Evolutionary conservation across 495 filamentous ascomycete genomes (phyloP), one percentile per base, ranked within the genome.

Genomic region (Coniosporium apollinis): DNA sequence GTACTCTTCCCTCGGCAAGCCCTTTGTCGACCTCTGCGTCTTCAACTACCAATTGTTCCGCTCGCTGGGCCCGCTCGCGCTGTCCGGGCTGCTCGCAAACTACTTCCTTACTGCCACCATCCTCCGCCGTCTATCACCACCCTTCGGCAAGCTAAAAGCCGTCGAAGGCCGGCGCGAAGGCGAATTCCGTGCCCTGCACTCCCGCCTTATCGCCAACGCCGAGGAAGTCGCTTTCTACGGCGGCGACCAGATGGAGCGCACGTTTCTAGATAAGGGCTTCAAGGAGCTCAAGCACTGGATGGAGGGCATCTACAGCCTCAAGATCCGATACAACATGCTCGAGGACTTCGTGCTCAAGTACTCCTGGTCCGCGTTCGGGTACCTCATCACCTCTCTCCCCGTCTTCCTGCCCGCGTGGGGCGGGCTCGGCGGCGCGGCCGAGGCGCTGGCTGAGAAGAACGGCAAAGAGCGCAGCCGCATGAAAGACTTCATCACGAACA

Each of bases 401-500:
- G 74, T 96, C 30, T 96, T 96, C 65, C 69, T 99, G 7, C 91
- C 91, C 4, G 81, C 85, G 13, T 93, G 86, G 84, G 84, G 86
- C 33, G 86, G 89, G 33, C 55, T 82, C 5, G 83, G 74, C 22
- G 80, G 79, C 19, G 63, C 64, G 18, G 53, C 72, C 47, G 82
- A 92, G 50, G 10, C 18, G 1, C 9, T 1, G 8, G 30, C 11
- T 8, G 18, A 8, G 10, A 8, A 9, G 8, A 10, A 8, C 30
- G 70, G 70, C 19, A 70, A 79, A 10, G 84, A 93, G 52, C 70
- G 76, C 22, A 67, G 70, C 38, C 79, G 91, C 20, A 96, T 94
- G 87, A 85, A 87, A 60, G 77, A 87, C n/a, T 99, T 99, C 57
- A 92, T 99, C 58, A 94, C 89, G 11, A 99, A 99, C 57, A 94